Conservation (phyloP, 768 basidiomycete species). For the Rossbeevera mucosa region DNA sequence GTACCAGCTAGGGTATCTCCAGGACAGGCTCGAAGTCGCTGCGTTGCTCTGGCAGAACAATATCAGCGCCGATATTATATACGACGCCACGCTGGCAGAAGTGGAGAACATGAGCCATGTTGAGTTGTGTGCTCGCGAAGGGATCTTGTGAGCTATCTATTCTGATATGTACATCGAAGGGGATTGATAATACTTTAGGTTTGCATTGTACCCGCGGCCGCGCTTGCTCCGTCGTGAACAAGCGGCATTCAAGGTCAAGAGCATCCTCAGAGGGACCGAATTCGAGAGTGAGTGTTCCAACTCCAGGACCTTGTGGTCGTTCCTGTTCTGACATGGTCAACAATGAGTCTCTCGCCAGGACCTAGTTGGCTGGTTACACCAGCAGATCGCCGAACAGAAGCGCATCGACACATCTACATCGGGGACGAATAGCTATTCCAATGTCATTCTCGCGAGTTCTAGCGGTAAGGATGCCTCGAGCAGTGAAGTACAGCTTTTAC, state of each 20-base stretch:
- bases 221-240: conserved; percentile 55
- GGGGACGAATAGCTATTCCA: conserved; percentile 46
- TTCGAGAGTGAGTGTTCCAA: conserved; percentile 51
- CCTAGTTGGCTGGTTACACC: conserved; percentile 68
- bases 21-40: conserved; percentile 74
- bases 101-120: conserved; percentile 60
- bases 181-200: conserved; percentile 35
- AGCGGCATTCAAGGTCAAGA: conserved; percentile 76
- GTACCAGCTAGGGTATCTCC: conserved; percentile 67
- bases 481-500: conserved; percentile 57
- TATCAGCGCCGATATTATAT: conserved; percentile 86
- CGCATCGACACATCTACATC: conserved; percentile 64
- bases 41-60: conserved; percentile 74
- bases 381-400: conserved; percentile 76
- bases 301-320: background rate
- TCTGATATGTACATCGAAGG: background rate
- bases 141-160: conserved; percentile 61
- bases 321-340: conserved; percentile 3
- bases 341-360: conserved; percentile 60
- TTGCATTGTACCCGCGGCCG: conserved; percentile 50
- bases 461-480: conserved; percentile 33
- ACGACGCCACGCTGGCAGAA: conserved; percentile 65
- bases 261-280: conserved; percentile 73
- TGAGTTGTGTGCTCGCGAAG: conserved; percentile 72
- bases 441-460: conserved; percentile 30